Evolutionary conservation across 2,329 filamentous ascomycete species (phyloP), one percentile per base, ranked within the genome.

Genomic region (Nannizzia gypsea): DNA sequence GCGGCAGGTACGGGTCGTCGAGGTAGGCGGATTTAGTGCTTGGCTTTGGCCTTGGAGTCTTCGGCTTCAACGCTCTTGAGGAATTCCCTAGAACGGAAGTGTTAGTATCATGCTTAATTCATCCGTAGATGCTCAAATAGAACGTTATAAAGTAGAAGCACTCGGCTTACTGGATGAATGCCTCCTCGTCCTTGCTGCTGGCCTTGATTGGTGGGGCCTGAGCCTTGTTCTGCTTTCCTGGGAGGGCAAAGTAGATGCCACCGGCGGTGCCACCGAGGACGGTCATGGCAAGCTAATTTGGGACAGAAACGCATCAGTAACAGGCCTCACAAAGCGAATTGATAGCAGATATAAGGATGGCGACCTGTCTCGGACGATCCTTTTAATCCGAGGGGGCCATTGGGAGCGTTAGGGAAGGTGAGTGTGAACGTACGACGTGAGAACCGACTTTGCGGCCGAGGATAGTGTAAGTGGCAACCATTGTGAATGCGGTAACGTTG

Each of bases 101-200:
- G 36, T 50, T 36, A 50, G 42, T n/a, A 22, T 36, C 31, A 36
- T 54, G 6, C 2, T 36, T 54, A 58, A 31, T 34, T 42, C 57
- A 5, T 36, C n/a, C n/a, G 22, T 15, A 9, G 9, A 36, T 24
- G 22, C 38, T 9, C 3, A 52, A 17, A 8, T n/a, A 5, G 3
- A 40, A 13, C 13, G 24, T 34, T 36, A 42, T 46, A 50, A 57
- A 22, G 36, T 2, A 36, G 9, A 34, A 8, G 38, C 8, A 22
- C 15, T 38, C 31, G 56, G 77, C 80, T 64, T 81, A 86, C 83
- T 84, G 81, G 70, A 86, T 83, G 73, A 86, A 86, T 69, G 80
- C 79, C 76, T 85, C 83, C 76, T 86, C 83, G 66, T 85, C 83
- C 74, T 84, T 84, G 76, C 81, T 85, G 68, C 77, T 76, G 58